A percentile compares a stretch with the other conserved stretches of the same genome.
Evolutionary conservation across 306 rosid genomes (phyloP).

Genomic region (Pachyrhizus erosus): DNA sequence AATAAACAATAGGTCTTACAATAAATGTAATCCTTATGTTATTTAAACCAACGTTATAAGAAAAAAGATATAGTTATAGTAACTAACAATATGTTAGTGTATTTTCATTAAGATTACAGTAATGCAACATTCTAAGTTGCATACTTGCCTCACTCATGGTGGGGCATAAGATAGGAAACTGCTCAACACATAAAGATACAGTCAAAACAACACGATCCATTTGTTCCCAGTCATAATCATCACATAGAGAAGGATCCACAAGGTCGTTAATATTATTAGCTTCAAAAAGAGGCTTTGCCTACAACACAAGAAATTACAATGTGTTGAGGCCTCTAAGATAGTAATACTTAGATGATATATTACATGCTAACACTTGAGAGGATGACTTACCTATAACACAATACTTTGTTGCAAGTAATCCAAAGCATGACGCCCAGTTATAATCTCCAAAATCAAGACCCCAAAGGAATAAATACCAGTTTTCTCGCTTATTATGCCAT

Average conservation of each 20-base stretch:
- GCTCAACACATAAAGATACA: conserved; percentile 85
- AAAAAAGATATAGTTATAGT: not conserved
- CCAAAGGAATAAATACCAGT: conserved; percentile 87
- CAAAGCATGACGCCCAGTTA: conserved; percentile 81
- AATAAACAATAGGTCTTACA: not conserved
- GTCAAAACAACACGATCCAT: conserved; percentile 70
- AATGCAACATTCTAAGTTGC: not conserved
- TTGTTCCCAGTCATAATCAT: conserved; percentile 54
- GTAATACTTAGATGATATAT: not conserved
- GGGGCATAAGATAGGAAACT: conserved; percentile 72
- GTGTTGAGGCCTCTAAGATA: not conserved
- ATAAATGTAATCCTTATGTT: not conserved
- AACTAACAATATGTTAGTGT: not conserved
- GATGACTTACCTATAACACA: conserved; percentile 66
- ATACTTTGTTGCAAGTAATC: conserved; percentile 68
- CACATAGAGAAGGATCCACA: conserved; percentile 73
- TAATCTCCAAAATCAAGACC: conserved; percentile 78
- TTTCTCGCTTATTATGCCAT: conserved; percentile 81
- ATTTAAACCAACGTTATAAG: not conserved
- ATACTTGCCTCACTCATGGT: conserved; percentile 79
- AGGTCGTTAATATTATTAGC: conserved; percentile 53
- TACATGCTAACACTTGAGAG: not conserved
- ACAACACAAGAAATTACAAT: conserved; percentile 35
- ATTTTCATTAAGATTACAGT: not conserved
- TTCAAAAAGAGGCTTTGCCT: conserved; percentile 80